Evolutionary conservation across 208 protist genomes (phyloP), one percentile per base, ranked within the genome.

Genomic region (Trypanosoma conorhini): DNA sequence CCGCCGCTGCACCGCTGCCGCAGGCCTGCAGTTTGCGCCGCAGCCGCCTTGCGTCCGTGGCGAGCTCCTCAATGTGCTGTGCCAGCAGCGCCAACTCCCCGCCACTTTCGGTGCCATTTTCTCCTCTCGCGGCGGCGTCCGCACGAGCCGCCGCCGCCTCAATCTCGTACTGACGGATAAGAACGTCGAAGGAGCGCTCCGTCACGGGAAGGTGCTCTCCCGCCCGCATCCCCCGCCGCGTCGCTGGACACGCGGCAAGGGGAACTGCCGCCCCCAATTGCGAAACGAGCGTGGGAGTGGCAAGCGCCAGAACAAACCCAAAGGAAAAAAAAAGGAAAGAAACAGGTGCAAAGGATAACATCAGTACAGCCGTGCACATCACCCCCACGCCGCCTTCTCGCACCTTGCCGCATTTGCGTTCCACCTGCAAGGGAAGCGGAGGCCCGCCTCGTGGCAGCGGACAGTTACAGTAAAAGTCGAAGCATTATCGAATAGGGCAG

Each of bases 31-130:
- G n/a, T 58, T 72, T 72, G 19, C 22, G 10, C 15, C 59, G 46
- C 10, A 72, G 38, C 5, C 48, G 57, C 24, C 26, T 55, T 12
- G 67, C 58, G 48, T 72, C 67, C 1, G 22, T 44, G 24, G 58
- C 40, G 15, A 72, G 59, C 28, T 72, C 67, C n/a, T 72, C 67
- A 24, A 72, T 59, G 48, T 59, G 66, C n/a, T 65, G 56, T n/a
- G 67, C 67, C 31, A 50, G 44, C 31, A 65, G 5, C n/a, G 46
- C 5, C 24, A 72, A 50, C 26, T 72, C 67, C 21, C 26, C 26
- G 19, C 24, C 24, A 31, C 22, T 69, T 33, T 26, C 30, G 1
- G 38, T 24, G 12, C 22, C 4, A 28, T 72, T 48, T 59, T 38
- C 58, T 46, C 7, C 31, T 3, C 30, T 50, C 21, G 22, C 44